These are phyloP conservation scores for Escallonia herrerae DNA, from an alignment of 129 eudicot species.

Conservation along the genomic window DNA sequence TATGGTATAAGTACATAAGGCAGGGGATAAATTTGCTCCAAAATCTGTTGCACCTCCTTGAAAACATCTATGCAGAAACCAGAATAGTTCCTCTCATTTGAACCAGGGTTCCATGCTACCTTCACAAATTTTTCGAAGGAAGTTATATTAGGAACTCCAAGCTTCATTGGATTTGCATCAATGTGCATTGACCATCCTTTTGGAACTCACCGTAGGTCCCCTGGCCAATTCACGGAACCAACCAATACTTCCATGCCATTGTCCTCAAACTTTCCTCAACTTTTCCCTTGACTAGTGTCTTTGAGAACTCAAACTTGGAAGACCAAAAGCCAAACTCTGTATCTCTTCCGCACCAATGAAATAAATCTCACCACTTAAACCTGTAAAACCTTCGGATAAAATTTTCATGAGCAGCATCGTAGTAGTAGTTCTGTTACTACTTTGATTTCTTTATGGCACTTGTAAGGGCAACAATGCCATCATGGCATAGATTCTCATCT, in stretches of 20 bases:
- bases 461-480: constrained; percentile 1
- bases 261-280: constrained; percentile 8
- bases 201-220: constrained; percentile 28
- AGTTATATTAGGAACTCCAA: constrained; percentile 43
- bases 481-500: constrained; percentile 20
- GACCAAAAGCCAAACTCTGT: constrained; percentile 34
- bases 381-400: constrained; percentile 17
- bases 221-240: constrained; percentile 31
- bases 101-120: constrained; percentile 20
- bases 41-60: constrained; percentile 26
- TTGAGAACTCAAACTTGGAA: no score
- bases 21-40: constrained; percentile 26
- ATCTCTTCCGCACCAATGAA: constrained; percentile 26
- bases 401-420: constrained; percentile 9
- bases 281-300: constrained; percentile 13
- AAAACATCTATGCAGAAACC: constrained; percentile 57
- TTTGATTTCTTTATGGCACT: constrained; percentile 7
- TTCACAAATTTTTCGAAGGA: constrained; percentile 41
- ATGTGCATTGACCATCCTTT: constrained; percentile 36
- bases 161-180: constrained; percentile 17
- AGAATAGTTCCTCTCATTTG: constrained; percentile 14
- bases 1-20: constrained; percentile 40
- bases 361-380: constrained; percentile 22
- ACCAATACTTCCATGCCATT: constrained; percentile 15
- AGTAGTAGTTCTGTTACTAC: constrained; percentile 6